Base-by-base conservation (phyloP, 2,329 filamentous ascomycete species). In the Fusarium concolor region DNA sequence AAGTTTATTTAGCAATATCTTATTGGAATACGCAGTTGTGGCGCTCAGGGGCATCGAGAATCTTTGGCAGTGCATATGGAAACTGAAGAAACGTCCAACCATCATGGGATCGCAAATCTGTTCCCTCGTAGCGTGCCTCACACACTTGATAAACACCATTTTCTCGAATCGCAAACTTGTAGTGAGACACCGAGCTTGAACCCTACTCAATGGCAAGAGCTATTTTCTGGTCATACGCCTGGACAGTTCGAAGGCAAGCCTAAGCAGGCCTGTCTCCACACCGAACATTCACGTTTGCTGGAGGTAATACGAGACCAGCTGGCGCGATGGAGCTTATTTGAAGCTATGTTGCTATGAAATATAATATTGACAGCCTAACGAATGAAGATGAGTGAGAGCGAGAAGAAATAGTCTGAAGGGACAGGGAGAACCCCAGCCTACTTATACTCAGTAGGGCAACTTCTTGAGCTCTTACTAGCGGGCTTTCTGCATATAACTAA, bases 381-480 rank as follows among this genome's bases (percentile, higher is more conserved):
- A n/a, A n/a, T n/a, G n/a, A n/a, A n/a, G n/a, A n/a, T n/a, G 0
- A 0, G 20, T 14, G 8, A 47, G 3, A 0, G 1, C n/a, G 8
- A 10, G 2, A 17, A n/a, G 15, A 2, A 11, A 4, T 37, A 1
- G 4, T n/a, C 15, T 17, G 8, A 9, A 18, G 17, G 6, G 9
- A 3, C 17, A 49, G 22, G 10, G 5, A 18, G 4, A 28, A 9
- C 12, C 11, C 2, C 12, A 0, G n/a, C n/a, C n/a, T 39, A 49
- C 11, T 49, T 49, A 18, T 49, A 18, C 8, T 12, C 2, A 3
- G n/a, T n/a, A 1, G 6, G 2, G 10, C 10, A 18, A 4, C 29
- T 4, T 31, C 3, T 11, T 22, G 10, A 29, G 7, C 1, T n/a
- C 10, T 0, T 10, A 1, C 1, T 10, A 5, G 2, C 11, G 6